phyloP scores from a whole-genome alignment of 1,139 yeast species.

The Taphrina betulina region DNA sequence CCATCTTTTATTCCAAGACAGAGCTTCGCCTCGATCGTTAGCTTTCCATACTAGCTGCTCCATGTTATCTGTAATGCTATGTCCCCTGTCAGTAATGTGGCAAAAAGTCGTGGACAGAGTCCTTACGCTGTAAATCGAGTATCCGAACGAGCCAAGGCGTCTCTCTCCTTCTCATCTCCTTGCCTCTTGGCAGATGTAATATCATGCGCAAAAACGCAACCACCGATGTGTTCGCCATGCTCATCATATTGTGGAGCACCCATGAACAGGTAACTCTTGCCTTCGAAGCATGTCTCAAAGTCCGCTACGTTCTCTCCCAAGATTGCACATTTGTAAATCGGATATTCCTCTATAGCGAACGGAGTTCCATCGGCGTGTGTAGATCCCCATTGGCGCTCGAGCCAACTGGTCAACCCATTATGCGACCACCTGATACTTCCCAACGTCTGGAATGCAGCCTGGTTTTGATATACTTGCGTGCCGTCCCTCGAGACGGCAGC shows the following conservation, averaged over 20 bases:
- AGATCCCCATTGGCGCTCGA: slow-evolving; percentile 17
- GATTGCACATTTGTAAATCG: slow-evolving; percentile 16
- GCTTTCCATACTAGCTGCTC: slow-evolving; percentile 18
- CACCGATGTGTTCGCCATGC: slow-evolving; percentile 10
- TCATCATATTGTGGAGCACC: slow-evolving; percentile 19
- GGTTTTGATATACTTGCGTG: slow-evolving; percentile 12
- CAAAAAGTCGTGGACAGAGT: too few relatives aligned
- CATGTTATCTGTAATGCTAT: slow-evolving; percentile 12
- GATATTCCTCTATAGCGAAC: slow-evolving; percentile 10
- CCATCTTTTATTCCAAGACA: slow-evolving; percentile 9
- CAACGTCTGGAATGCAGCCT: slow-evolving; percentile 5
- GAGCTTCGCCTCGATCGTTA: background rate
- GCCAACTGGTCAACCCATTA: slow-evolving; percentile 11
- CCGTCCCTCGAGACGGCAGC: slow-evolving; percentile 22
- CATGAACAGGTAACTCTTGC: slow-evolving; percentile 3
- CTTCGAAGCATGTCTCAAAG: slow-evolving; percentile 20
- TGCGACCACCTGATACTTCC: slow-evolving; percentile 10
- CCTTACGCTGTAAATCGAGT: slow-evolving; percentile 10
- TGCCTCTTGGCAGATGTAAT: slow-evolving; percentile 13
- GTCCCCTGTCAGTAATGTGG: too few relatives aligned
- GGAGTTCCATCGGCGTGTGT: slow-evolving; percentile 23
- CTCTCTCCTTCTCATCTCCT: slow-evolving; percentile 16
- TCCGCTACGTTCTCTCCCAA: slow-evolving; percentile 11
- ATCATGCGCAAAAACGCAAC: slow-evolving; percentile 18
- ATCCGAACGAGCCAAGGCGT: slow-evolving; percentile 9